Evolutionary conservation across 2,329 filamentous ascomycete species (phyloP).

Genomic region (Sarocladium kiliense): DNA sequence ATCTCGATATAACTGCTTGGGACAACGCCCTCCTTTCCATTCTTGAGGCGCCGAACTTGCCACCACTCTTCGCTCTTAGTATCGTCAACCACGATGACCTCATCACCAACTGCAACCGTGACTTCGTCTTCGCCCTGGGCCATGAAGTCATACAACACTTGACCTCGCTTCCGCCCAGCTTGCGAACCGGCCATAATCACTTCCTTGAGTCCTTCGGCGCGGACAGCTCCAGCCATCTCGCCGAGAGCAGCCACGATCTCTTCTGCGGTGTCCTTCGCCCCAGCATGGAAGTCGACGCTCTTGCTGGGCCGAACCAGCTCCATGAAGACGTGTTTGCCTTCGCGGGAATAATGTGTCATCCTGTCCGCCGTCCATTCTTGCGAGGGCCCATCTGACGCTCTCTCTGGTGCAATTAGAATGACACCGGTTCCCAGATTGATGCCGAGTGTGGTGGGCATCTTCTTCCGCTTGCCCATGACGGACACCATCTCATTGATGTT

Average conservation of each 20-base stretch:
- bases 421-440: conserved; percentile 84
- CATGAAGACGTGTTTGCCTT: conserved; percentile 96
- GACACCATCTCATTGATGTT: conserved; percentile 97
- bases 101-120: conserved; percentile 82
- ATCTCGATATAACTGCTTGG: conserved; percentile 95
- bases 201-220: conserved; percentile 78
- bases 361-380: conserved; percentile 94
- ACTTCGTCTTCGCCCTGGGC: conserved; percentile 96
- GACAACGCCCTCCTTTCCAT: conserved; percentile 91
- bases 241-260: conserved; percentile 87
- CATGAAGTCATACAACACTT: conserved; percentile 91
- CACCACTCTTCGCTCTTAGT: conserved; percentile 96
- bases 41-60: conserved; percentile 87
- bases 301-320: conserved; percentile 89
- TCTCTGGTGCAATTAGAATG: conserved; percentile 88
- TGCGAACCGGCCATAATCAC: conserved; percentile 77
- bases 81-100: conserved; percentile 86
- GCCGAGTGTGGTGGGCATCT: conserved; percentile 96
- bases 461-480: conserved; percentile 95
- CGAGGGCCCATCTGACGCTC: conserved; percentile 72
- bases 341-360: conserved; percentile 95
- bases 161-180: conserved; percentile 69
- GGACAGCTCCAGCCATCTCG: conserved; percentile 80
- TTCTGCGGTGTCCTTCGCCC: conserved; percentile 91
- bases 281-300: conserved; percentile 94